Percentiles rank a stretch among this genome's conserved stretches.
Evolutionary conservation across 1,284 basidiomycete genomes (phyloP).

Genomic region (Pseudozyma sp.): DNA sequence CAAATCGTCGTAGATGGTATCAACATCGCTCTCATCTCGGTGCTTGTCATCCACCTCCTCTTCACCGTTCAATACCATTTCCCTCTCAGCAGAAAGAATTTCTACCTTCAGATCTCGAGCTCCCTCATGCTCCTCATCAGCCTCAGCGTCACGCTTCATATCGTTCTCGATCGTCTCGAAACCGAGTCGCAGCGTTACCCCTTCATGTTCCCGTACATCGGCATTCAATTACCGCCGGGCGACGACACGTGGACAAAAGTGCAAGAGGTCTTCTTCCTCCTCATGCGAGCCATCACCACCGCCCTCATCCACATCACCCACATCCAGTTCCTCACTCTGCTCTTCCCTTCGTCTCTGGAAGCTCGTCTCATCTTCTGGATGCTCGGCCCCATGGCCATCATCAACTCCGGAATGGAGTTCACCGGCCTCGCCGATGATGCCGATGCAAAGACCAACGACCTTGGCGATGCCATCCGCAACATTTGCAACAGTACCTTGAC

Average conservation of each 20-base stretch:
- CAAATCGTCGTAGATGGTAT: slow-evolving; percentile 90
- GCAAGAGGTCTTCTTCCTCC: slow-evolving; percentile 82
- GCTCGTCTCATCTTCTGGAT: slow-evolving; percentile 86
- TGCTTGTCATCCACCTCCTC: slow-evolving; percentile 90
- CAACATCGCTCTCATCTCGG: slow-evolving; percentile 83
- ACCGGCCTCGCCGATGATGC: slow-evolving; percentile 75
- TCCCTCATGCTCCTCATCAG: slow-evolving; percentile 78
- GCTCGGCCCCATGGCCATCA: slow-evolving; percentile 87
- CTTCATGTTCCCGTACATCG: slow-evolving; percentile 91
- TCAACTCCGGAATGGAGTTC: slow-evolving; percentile 86
- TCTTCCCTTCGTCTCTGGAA: slow-evolving; percentile 94
- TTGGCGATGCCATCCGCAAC: slow-evolving; percentile 86
- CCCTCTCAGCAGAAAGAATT: slow-evolving; percentile 91
- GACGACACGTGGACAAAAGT: slow-evolving; percentile 77
- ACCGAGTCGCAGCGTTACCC: slow-evolving; percentile 83
- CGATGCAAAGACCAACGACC: slow-evolving; percentile 71
- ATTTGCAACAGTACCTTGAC: slow-evolving; percentile 95
- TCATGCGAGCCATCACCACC: slow-evolving; percentile 87
- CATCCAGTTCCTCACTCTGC: slow-evolving; percentile 95
- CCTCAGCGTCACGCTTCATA: slow-evolving; percentile 65
- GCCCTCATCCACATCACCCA: slow-evolving; percentile 91
- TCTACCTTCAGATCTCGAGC: slow-evolving; percentile 84
- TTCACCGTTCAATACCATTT: slow-evolving; percentile 97
- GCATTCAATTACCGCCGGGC: slow-evolving; percentile 79
- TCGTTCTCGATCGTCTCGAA: slow-evolving; percentile 77